Evolutionary conservation across 805 yeast genomes (phyloP), one percentile per base, ranked within the genome.

Genomic region (Candida ponderosae): DNA sequence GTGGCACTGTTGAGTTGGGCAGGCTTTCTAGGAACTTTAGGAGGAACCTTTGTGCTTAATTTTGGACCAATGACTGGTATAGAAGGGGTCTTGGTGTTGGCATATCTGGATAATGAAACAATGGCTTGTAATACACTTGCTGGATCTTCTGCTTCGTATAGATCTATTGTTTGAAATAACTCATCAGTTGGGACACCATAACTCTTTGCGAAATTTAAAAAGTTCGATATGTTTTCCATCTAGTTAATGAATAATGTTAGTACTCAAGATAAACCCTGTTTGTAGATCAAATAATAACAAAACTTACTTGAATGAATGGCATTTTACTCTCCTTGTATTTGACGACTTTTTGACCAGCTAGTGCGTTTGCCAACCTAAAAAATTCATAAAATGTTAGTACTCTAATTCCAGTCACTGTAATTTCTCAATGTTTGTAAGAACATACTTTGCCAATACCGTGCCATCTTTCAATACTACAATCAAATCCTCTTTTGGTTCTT

Each of bases 171-270:
- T 47, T 81, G 88, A 54, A 86, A 86, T 34, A 82, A 59, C 54
- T 86, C 95, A 52, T 83, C 88, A 45, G 82, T 81, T 6, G 88
- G 85, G 3, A 86, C 78, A 3, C 90, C 90, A 36, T 77, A 64
- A 5, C 53, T 37, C 44, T 78, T 73, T 35, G 87, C 77, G 38
- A 79, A 75, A 6, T 66, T 60, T 29, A 86, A 60, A 50, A 86
- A 86, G 44, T 74, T 74, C 35, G 86, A 76, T 26, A 86, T 84
- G 50, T 85, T 85, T 51, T 86, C 95, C 96, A 86, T 86, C 59
- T 79, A 75, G 15, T 18, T 40, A 18, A 36, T 17, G 18, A 4
- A n/a, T 17, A 32, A n/a, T 31, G 36, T 38, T 23, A 18, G 24
- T 28, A 26, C 18, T 8, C 13, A 8, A 24, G 24, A 16, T 15